Evolutionary conservation across 2,329 filamentous ascomycete species (phyloP).

Genomic region (Trichoderma endophyticum): DNA sequence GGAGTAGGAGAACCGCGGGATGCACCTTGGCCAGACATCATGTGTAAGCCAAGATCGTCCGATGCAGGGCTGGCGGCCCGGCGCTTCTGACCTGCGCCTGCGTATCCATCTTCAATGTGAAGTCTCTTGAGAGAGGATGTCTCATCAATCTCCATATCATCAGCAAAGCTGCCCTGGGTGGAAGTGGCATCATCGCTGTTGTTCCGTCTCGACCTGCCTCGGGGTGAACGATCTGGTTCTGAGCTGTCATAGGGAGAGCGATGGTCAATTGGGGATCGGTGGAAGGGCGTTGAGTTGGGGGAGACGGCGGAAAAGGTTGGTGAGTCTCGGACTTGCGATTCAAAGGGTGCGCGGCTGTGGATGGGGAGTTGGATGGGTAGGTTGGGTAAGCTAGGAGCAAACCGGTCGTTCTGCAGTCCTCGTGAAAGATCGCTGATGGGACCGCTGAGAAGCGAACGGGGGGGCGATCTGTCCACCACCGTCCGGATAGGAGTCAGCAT

Average conservation of each 20-base stretch:
- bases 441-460: conserved; percentile 43
- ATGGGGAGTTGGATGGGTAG: conserved; percentile 47
- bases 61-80: conserved; percentile 53
- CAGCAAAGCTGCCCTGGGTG: conserved; percentile 42
- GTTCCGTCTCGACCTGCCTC: conserved; percentile 44
- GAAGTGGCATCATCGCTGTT: conserved; percentile 53
- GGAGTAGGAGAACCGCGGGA: conserved; percentile 53
- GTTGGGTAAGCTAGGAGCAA: conserved; percentile 37
- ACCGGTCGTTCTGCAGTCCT: conserved; percentile 38
- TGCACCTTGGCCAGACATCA: conserved; percentile 36
- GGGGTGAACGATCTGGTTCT: conserved; percentile 49
- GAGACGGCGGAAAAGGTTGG: conserved; percentile 48
- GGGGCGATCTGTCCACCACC: conserved; percentile 47
- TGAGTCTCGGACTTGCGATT: conserved; percentile 46
- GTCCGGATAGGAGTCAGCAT: conserved; percentile 49
- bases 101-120: conserved; percentile 46
- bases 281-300: conserved; percentile 43
- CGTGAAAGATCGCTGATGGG: conserved; percentile 41
- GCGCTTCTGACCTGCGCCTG: conserved; percentile 49
- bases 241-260: conserved; percentile 43
- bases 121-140: conserved; percentile 49
- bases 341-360: conserved; percentile 40
- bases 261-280: conserved; percentile 38
- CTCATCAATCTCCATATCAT: conserved; percentile 53
- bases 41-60: conserved; percentile 44